Evolutionary conservation across 148 eudicot genomes (phyloP), one percentile per base, ranked within the genome.

Genomic region (Spergularia marina): DNA sequence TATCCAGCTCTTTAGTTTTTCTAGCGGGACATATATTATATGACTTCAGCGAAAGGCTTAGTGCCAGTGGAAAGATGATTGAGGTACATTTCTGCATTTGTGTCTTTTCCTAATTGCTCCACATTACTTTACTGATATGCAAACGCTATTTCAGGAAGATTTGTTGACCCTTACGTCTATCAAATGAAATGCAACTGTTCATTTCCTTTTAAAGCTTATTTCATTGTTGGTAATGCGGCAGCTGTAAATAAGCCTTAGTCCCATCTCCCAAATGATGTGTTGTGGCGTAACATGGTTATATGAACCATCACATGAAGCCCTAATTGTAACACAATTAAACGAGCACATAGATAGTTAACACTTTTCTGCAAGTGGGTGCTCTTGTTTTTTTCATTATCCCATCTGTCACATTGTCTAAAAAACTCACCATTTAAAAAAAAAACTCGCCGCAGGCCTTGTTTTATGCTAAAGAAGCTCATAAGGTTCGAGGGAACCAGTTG

Each of bases 401-500:
- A 52, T 70, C 20, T 2, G 63, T 53, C 23, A 51, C 13, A 25
- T 39, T 49, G 49, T 72, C 41, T 39, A 65, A 51, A 10, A 61
- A 21, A 64, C 36, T 59, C 40, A 57, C 69, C 61, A 12, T 64
- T 41, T 9, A 41, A 2, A 3, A 2, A 30, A 30, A 30, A 30
- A 14, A 34, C 65, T 65, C 60, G 21, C 4, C 65, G 18, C 80
- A 93, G 99, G 97, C 97, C 72, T 86, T 95, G 78, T 64, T 81
- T 61, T 89, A 79, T 85, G 96, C 97, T 77, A 90, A 89, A 86
- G 96, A 95, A 86, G 93, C 97, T 70, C 89, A 85, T 72, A 79
- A 82, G 62, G 79, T 89, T 70, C 91, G 94, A 9, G 80, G 86
- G 62, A 88, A 84, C 84, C 87, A 92, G 65, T 74, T 95, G 65